A percentile compares a stretch with the other conserved stretches of the same genome.
Conservation (phyloP, 1,284 basidiomycete genomes). For the Exobasidium cylindrosporum region DNA sequence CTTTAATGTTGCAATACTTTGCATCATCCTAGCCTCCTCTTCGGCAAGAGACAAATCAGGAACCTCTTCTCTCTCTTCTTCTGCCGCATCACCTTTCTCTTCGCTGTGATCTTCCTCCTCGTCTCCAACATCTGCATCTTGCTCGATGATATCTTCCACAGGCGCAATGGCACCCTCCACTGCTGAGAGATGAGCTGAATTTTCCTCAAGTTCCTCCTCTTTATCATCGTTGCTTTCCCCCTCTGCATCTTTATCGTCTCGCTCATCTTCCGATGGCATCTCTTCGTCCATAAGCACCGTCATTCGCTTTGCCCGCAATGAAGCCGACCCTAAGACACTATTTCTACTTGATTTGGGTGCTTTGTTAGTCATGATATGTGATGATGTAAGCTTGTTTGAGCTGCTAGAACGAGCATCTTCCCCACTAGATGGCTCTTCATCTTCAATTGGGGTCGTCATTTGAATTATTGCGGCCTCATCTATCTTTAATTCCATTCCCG, state of each 20-base stretch:
- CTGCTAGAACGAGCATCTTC: neutral
- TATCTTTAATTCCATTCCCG: neutral
- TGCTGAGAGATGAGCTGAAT: too few species aligned
- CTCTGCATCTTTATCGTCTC: conserved; percentile 14
- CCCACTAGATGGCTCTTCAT: neutral
- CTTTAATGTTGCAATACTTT: neutral
- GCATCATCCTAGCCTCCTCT: neutral
- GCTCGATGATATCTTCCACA: conserved; percentile 16
- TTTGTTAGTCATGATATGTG: neutral
- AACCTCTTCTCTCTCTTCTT: too few species aligned
- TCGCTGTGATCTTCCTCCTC: conserved; percentile 10
- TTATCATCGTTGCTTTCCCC: conserved; percentile 10
- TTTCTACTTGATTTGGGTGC: neutral
- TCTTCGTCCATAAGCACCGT: conserved; percentile 41
- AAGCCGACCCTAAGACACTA: neutral
- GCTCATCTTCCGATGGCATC: conserved; percentile 26
- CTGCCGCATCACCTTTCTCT: conserved; percentile 3
- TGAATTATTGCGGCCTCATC: neutral
- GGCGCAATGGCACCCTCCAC: neutral
- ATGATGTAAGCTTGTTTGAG: neutral
- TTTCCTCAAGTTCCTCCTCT: too few species aligned
- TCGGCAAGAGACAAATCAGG: neutral
- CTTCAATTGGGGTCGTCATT: conserved; percentile 3
- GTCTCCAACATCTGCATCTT: conserved; percentile 14
- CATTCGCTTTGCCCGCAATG: conserved; percentile 28